Conservation (phyloP, 306 rosid genomes). For the Gastrolobium villosum region DNA sequence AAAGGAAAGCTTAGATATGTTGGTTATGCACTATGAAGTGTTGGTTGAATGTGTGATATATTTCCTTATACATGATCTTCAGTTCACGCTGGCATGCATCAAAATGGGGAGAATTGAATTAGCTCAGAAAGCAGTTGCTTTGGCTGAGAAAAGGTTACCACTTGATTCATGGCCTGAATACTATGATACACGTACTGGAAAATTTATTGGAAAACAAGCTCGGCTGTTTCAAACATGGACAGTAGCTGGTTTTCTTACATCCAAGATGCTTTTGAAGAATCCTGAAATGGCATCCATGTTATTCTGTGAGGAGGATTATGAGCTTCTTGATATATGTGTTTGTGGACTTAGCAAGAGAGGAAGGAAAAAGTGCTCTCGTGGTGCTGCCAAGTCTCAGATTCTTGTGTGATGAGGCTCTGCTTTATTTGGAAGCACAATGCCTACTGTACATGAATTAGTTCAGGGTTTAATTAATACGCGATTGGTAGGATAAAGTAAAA, state of each 20-base stretch:
- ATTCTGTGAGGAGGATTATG: conserved; percentile 89
- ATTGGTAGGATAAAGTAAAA: background rate
- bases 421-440: conserved; percentile 27
- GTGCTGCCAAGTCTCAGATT: conserved; percentile 61
- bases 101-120: conserved; percentile 83
- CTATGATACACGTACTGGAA: conserved; percentile 78
- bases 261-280: conserved; percentile 81
- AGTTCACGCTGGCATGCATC: conserved; percentile 93
- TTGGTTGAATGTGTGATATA: conserved; percentile 28
- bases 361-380: conserved; percentile 72
- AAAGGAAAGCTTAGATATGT: background rate
- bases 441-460: conserved; percentile 12
- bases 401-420: conserved; percentile 41
- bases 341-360: conserved; percentile 74
- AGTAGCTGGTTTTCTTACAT: conserved; percentile 74
- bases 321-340: conserved; percentile 79
- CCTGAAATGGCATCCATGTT: conserved; percentile 80
- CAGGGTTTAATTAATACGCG: conserved; percentile 16
- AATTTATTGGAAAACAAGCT: conserved; percentile 81
- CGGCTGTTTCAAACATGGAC: conserved; percentile 87
- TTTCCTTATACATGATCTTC: conserved; percentile 32
- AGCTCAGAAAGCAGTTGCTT: conserved; percentile 72
- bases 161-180: conserved; percentile 86
- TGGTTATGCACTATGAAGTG: conserved; percentile 17
- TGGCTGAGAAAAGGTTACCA: conserved; percentile 78